Percentiles rank a stretch among this genome's conserved stretches.
These are phyloP conservation scores for Diutina scorzettiae DNA, from an alignment of 1,139 yeast genomes.

Conservation along the genomic window DNA sequence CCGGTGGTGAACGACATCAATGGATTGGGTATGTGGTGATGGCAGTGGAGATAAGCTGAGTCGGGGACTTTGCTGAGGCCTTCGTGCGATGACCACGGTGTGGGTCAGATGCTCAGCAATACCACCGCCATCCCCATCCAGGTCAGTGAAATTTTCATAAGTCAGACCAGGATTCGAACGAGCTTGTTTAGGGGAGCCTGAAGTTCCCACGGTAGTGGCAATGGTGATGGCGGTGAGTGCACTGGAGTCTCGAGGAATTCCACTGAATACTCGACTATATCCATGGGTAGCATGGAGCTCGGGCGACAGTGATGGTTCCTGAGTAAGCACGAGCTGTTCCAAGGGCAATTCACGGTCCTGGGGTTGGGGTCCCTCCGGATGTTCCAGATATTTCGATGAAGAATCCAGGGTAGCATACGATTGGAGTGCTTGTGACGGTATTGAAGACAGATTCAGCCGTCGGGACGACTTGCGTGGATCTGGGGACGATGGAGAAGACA, in stretches of 20 bases:
- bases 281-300: not conserved
- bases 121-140: not conserved
- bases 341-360: not conserved
- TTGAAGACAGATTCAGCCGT: too few relatives aligned
- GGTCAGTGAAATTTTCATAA: not conserved
- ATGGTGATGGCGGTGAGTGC: not conserved
- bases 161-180: not conserved
- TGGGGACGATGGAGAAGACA: too few relatives aligned
- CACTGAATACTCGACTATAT: too few relatives aligned
- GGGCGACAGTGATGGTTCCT: not conserved
- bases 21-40: not conserved
- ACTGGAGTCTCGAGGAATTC: not conserved
- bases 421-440: too few relatives aligned
- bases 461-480: too few relatives aligned
- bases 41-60: not conserved
- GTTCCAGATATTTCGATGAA: not conserved
- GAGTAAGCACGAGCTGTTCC: not conserved
- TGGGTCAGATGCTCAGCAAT: not conserved
- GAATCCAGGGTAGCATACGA: not conserved
- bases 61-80: not conserved
- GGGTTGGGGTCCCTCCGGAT: not conserved
- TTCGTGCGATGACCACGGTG: slow-evolving; percentile 1
- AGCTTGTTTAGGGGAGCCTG: not conserved
- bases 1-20: not conserved
- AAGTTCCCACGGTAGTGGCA: not conserved